A percentile compares a stretch with the other conserved stretches of the same genome.
phyloP scores from a whole-genome alignment of 208 protist species.

The Trypanosomatidae sp. region DNA sequence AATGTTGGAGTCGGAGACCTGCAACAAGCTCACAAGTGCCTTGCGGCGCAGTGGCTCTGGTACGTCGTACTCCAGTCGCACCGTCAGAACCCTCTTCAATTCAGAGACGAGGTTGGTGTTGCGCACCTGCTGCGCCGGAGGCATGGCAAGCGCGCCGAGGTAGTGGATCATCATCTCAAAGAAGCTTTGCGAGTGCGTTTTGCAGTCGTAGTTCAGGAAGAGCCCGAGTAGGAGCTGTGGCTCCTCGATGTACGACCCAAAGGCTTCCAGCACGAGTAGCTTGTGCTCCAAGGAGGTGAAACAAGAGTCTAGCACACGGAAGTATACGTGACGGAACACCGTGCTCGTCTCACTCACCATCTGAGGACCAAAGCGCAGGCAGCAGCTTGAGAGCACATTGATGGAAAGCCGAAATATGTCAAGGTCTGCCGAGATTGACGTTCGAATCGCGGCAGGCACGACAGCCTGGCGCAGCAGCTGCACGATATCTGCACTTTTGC shows the following conservation, averaged over 20 bases:
- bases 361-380: slow-evolving; percentile 86
- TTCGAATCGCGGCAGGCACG: slow-evolving; percentile 82
- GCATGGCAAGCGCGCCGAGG: slow-evolving; percentile 63
- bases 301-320: slow-evolving; percentile 89
- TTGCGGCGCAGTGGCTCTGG: slow-evolving; percentile 55
- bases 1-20: slow-evolving; percentile 74
- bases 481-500: slow-evolving; percentile 61
- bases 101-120: slow-evolving; percentile 31
- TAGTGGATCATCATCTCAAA: slow-evolving; percentile 95
- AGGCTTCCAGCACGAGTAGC: slow-evolving; percentile 85
- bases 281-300: slow-evolving; percentile 90
- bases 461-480: slow-evolving; percentile 78
- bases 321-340: slow-evolving; percentile 93
- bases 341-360: slow-evolving; percentile 94
- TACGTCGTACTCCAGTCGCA: slow-evolving; percentile 56
- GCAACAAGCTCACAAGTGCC: slow-evolving; percentile 62
- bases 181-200: slow-evolving; percentile 92
- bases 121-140: slow-evolving; percentile 22
- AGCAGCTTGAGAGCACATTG: slow-evolving; percentile 87
- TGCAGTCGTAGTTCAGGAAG: slow-evolving; percentile 99
- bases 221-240: slow-evolving; percentile 95
- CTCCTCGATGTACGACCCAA: slow-evolving; percentile 91
- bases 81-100: slow-evolving; percentile 26
- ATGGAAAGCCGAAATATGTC: slow-evolving; percentile 91
- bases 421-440: slow-evolving; percentile 78